Conservation (phyloP, 2,329 filamentous ascomycete genomes). For the Colletotrichum eleusines region DNA sequence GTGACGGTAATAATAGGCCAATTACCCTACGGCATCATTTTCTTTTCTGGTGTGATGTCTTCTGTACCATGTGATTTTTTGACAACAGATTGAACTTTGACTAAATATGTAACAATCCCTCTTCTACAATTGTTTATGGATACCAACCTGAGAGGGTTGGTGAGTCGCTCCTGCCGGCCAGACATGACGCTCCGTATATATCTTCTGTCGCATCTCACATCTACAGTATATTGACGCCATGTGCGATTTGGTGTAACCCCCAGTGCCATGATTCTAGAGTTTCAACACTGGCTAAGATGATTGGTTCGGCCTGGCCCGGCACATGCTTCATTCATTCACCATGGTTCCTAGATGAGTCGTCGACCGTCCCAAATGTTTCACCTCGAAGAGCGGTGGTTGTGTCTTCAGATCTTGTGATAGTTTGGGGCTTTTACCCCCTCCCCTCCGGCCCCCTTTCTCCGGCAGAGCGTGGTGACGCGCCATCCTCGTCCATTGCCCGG, state of each 20-base stretch:
- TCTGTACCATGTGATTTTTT: too few relatives aligned
- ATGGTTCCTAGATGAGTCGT: neutral
- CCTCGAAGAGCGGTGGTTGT: neutral
- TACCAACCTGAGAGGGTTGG: neutral
- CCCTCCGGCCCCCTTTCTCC: too few relatives aligned
- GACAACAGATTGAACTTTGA: neutral
- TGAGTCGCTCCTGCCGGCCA: neutral
- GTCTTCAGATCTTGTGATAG: neutral
- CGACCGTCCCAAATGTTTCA: neutral
- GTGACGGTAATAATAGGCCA: constrained; percentile 34
- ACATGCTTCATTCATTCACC: neutral
- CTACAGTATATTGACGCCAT: neutral
- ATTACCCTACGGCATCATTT: constrained; percentile 6
- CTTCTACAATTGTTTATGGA: neutral
- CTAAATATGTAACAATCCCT: neutral
- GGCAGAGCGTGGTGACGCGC: too few relatives aligned
- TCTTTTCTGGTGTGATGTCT: neutral
- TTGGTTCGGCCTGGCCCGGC: too few relatives aligned
- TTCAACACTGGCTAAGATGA: neutral
- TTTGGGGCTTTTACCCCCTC: neutral
- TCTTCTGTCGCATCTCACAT: neutral
- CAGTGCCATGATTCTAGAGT: neutral
- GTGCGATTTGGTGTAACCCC: too few relatives aligned
- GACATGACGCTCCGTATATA: neutral
- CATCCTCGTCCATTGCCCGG: too few relatives aligned